Conservation (phyloP, 164 flowering plant species). For the Vitis amurensis region DNA sequence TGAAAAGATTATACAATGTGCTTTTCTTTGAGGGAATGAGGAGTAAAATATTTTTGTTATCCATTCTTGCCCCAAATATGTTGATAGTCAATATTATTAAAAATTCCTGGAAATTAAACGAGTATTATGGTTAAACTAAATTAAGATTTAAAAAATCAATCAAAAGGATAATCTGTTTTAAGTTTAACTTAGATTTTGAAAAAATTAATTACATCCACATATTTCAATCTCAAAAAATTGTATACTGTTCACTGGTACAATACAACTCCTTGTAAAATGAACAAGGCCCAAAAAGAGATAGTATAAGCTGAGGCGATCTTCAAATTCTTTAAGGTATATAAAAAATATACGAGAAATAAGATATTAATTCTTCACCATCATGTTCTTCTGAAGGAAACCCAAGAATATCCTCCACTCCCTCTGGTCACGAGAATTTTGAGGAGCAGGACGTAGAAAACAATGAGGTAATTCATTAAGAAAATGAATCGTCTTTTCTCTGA, state of each 20-base stretch:
- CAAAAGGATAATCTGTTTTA: too few relatives aligned
- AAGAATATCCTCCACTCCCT: conserved; percentile 31
- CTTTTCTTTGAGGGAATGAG: too few relatives aligned
- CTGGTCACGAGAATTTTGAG: conserved; percentile 20
- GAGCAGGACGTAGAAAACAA: conserved; percentile 18
- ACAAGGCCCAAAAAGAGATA: not conserved
- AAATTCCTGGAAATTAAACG: not conserved
- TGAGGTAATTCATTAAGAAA: conserved; percentile 16
- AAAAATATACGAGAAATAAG: not conserved
- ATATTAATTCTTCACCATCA: conserved; percentile 19
- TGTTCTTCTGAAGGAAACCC: conserved; percentile 21
- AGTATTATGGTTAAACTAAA: too few relatives aligned
- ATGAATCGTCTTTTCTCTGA: conserved; percentile 4
- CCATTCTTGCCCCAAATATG: not conserved
- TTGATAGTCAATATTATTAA: not conserved
- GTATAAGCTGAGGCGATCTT: not conserved
- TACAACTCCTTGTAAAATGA: too few relatives aligned
- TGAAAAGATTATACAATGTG: too few relatives aligned
- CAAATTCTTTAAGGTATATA: not conserved
- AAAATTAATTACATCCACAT: too few relatives aligned
- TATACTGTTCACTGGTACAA: too few relatives aligned
- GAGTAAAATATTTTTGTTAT: too few relatives aligned
- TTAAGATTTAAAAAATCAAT: too few relatives aligned
- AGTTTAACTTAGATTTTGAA: too few relatives aligned
- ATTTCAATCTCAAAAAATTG: too few relatives aligned